Percentiles rank a stretch among this genome's conserved stretches.
These are phyloP conservation scores for Babesia gibsoni DNA, from an alignment of 169 alveolate species.

Conservation along the genomic window DNA sequence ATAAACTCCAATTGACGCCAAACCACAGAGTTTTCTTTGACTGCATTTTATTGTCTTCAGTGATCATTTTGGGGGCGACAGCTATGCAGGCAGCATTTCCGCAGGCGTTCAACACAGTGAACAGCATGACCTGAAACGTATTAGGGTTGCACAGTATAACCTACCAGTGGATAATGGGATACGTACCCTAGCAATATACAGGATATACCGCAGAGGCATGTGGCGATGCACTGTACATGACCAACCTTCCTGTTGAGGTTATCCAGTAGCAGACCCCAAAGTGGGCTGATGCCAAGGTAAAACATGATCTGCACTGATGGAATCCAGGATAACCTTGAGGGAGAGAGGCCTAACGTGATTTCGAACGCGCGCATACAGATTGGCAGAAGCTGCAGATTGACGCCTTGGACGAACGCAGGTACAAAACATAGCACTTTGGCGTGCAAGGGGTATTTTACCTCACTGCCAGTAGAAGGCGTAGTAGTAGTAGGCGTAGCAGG, in stretches of 20 bases:
- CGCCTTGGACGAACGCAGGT: not conserved
- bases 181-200: conserved; percentile 71
- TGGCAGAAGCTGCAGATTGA: conserved; percentile 1
- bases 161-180: conserved; percentile 35
- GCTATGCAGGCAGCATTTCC: too few relatives aligned
- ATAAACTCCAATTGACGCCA: too few relatives aligned
- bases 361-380: conserved; percentile 83
- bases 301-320: conserved; percentile 83
- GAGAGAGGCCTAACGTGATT: conserved; percentile 79
- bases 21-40: too few relatives aligned
- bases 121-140: too few relatives aligned
- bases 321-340: conserved; percentile 77
- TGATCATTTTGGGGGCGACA: too few relatives aligned
- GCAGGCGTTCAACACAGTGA: too few relatives aligned
- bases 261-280: conserved; percentile 89
- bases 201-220: conserved; percentile 81
- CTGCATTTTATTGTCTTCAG: too few relatives aligned
- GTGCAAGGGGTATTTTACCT: not conserved
- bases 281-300: conserved; percentile 82
- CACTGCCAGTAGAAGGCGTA: too few relatives aligned
- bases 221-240: conserved; percentile 81
- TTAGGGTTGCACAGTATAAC: too few relatives aligned
- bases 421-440: not conserved
- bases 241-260: conserved; percentile 77
- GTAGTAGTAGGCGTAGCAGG: too few relatives aligned